A percentile compares a stretch with the other conserved stretches of the same genome.
These are phyloP conservation scores for Phialophora tarda DNA, from an alignment of 2,329 filamentous ascomycete species.

Conservation along the genomic window DNA sequence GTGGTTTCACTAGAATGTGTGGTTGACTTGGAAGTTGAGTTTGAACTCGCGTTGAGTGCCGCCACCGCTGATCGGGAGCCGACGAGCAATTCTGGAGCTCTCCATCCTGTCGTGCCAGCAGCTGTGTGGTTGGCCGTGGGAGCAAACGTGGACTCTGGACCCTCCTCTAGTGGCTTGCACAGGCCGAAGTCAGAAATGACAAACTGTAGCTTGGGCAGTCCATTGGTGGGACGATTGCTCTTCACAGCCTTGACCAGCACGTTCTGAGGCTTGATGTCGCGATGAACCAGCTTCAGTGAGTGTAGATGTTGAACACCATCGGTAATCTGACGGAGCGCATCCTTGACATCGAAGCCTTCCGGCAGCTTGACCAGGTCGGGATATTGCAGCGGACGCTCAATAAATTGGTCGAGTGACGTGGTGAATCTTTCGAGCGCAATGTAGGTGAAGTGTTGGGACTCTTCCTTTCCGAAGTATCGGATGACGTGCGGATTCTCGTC, in stretches of 20 bases:
- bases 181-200: conserved; percentile 97
- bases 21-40: conserved; percentile 42
- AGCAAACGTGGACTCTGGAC: conserved; percentile 91
- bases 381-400: conserved; percentile 74
- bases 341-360: conserved; percentile 72
- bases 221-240: conserved; percentile 34
- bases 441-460: conserved; percentile 88
- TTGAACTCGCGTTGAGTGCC: conserved; percentile 58
- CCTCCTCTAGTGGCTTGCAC: conserved; percentile 88
- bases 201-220: conserved; percentile 70
- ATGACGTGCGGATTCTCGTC: conserved; percentile 97
- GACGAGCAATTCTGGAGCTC: conserved; percentile 88
- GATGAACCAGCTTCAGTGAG: conserved; percentile 90
- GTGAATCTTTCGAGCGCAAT: conserved; percentile 95
- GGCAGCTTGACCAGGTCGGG: conserved; percentile 70
- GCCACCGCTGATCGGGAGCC: conserved; percentile 52
- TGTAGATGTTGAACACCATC: conserved; percentile 89
- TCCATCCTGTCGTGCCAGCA: conserved; percentile 93
- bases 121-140: conserved; percentile 80
- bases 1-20: conserved; percentile 55
- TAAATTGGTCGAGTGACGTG: conserved; percentile 88
- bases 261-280: conserved; percentile 96
- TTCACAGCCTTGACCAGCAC: conserved; percentile 74
- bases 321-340: conserved; percentile 85
- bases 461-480: conserved; percentile 91